Evolutionary conservation across 192 early-diverging fungal species (phyloP), one percentile per base, ranked within the genome.

Genomic region (Coemansia sp.): DNA sequence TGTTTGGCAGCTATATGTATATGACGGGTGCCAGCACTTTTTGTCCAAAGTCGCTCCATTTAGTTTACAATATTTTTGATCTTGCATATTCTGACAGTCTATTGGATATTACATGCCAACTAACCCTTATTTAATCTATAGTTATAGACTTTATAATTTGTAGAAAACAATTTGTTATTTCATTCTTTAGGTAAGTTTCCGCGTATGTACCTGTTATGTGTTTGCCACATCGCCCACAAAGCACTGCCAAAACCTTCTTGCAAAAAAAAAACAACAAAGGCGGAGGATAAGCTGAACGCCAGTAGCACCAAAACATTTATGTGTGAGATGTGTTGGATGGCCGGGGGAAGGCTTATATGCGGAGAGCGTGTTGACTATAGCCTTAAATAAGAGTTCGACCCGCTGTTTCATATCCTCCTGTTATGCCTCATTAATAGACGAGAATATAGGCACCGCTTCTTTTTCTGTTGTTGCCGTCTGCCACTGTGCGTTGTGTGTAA

Each of bases 291-390:
- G 51, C 51, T 15, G 2, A 34, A n/a, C 42, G 40, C 37, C 53
- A 64, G 62, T 64, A 64, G 62, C 51, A 56, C 53, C 52, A 56
- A 56, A 46, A 62, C 60, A 60, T 60, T 46, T 48, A 23, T 44
- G 42, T 48, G 46, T 26, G 34, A 52, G 36, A 48, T 62, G 60
- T 62, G 60, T 62, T 49, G 50, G 60, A 62, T 34, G 44, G 15
- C n/a, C 21, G 60, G 47, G n/a, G 19, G 17, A 48, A 48, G 19
- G 19, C 47, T 19, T 20, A 17, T 48, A 17, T 48, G 47, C n/a
- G 47, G 47, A 48, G 47, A 19, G 47, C 12, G 19, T 8, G 17
- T 48, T 48, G 15, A 8, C 17, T 19, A 48, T 19, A 28, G 38
- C 36, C 11, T 58, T 58, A 42, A 36, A 42, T 40, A 22, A 10